Evolutionary conservation across 441 rosid genomes (phyloP).

Genomic region (Eruca vesicaria): DNA sequence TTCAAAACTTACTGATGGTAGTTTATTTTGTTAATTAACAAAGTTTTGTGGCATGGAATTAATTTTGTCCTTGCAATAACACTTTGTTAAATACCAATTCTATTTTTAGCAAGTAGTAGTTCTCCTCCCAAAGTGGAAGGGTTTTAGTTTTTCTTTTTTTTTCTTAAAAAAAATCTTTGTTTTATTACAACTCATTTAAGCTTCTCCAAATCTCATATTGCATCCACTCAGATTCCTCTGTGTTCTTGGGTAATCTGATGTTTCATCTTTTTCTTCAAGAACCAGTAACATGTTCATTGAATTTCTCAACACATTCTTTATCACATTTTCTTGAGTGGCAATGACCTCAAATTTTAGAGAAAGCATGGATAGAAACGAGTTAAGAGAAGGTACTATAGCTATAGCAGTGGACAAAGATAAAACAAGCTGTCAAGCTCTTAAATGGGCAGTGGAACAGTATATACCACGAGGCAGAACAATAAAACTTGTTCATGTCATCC

Average conservation of each 20-base stretch:
- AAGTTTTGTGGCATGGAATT: conserved; percentile 9
- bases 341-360: conserved; percentile 19
- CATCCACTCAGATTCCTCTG: neutral
- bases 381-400: conserved; percentile 39
- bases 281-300: conserved; percentile 12
- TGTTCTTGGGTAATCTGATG: conserved; percentile 6
- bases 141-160: neutral
- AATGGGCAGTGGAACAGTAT: conserved; percentile 57
- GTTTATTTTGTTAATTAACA: conserved; percentile 11
- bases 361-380: conserved; percentile 34
- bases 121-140: conserved; percentile 15
- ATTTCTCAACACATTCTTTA: neutral
- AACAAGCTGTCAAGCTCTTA: conserved; percentile 47
- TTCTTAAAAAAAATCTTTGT: neutral
- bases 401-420: conserved; percentile 57
- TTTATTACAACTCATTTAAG: neutral
- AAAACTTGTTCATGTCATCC: conserved; percentile 57
- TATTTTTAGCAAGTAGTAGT: conserved; percentile 28
- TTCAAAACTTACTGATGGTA: conserved; percentile 12
- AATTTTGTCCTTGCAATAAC: conserved; percentile 20
- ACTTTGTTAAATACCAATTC: conserved; percentile 11
- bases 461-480: conserved; percentile 38
- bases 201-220: conserved; percentile 18
- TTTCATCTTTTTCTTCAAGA: neutral
- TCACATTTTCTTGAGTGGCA: neutral